Conservation (phyloP, 331 rosid genomes). For the Cydonia oblonga region DNA sequence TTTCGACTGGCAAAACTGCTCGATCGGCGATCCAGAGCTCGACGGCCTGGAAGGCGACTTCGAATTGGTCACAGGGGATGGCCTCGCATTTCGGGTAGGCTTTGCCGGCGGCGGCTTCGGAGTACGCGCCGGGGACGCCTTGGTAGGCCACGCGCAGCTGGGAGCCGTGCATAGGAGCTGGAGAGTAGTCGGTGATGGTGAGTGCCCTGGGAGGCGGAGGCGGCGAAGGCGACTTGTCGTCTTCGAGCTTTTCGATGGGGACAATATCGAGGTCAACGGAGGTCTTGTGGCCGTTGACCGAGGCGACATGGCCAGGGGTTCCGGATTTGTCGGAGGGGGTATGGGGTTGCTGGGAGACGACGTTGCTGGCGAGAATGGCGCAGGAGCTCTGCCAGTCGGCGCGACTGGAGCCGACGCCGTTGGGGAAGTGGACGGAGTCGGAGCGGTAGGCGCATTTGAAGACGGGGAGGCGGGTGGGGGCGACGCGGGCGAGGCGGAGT, state of each 20-base stretch:
- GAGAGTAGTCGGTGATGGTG: slow-evolving; percentile 70
- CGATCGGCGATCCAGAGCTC: slow-evolving; percentile 92
- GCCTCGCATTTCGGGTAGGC: slow-evolving; percentile 89
- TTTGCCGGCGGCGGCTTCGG: slow-evolving; percentile 88
- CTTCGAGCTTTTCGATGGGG: slow-evolving; percentile 35
- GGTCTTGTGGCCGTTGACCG: slow-evolving; percentile 65
- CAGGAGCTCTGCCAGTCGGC: slow-evolving; percentile 90
- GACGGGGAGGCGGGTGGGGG: slow-evolving; percentile 6
- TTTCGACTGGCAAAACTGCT: slow-evolving; percentile 76
- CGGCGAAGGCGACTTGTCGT: slow-evolving; percentile 10
- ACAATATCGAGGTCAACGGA: slow-evolving; percentile 50
- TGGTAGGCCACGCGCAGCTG: slow-evolving; percentile 79
- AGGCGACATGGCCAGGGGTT: slow-evolving; percentile 20
- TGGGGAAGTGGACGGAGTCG: slow-evolving; percentile 30
- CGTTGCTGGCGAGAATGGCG: slow-evolving; percentile 75
- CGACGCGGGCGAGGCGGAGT: not conserved
- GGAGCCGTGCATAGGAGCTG: slow-evolving; percentile 87
- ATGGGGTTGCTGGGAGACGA: slow-evolving; percentile 36
- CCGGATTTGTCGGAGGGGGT: slow-evolving; percentile 17
- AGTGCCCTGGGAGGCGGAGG: slow-evolving; percentile 63
- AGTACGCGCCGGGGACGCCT: slow-evolving; percentile 93
- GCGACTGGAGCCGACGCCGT: slow-evolving; percentile 41
- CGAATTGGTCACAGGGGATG: slow-evolving; percentile 93
- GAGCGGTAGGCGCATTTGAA: slow-evolving; percentile 40
- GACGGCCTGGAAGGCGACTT: slow-evolving; percentile 76